Evolutionary conservation across 2,329 filamentous ascomycete genomes (phyloP), one percentile per base, ranked within the genome.

Genomic region (Achaetomium macrosporum): DNA sequence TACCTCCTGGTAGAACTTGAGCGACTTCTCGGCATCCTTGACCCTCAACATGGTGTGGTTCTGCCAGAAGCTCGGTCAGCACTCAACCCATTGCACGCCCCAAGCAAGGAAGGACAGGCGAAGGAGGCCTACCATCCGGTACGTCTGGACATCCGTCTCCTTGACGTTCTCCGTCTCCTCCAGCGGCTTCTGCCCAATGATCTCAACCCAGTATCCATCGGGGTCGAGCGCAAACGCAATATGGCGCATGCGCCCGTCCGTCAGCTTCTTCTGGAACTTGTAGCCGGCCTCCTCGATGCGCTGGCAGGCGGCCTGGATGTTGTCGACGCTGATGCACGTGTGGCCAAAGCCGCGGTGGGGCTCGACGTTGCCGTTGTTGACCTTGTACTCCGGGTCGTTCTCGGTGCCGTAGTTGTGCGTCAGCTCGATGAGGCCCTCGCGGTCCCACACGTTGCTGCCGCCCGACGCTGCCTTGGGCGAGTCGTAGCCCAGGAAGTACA

Each of bases 11-110:
- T 92, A 92, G 68, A 88, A 92, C 64, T 84, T 82, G 64, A 91
- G 75, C 13, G 84, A 88, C 69, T 82, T 83, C 66, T 88, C 78
- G 20, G 78, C 75, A 61, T 88, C 83, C 74, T 96, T 97, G 72
- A 97, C 86, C 30, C 93, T 88, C 62, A 99, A 82, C 93, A 97
- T 97, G 52, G 88, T 90, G 73, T 93, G 88, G 73, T 93, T 91
- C 83, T 86, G 56, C 33, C 1, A 5, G 25, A 9, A 9, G 5
- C 16, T 17, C 2, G 3, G 40, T 37, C 10, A 52, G 39, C 37
- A 25, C 12, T 16, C 39, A 7, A 9, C 7, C 9, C 7, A 9
- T 4, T 16, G 7, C 19, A 17, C 11, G 35, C 6, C 33, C 25
- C 4, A 6, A 12, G 19, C 47, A 20, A 54, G 43, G 47, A 31